Percentiles rank a stretch among this genome's conserved stretches.
phyloP scores from a whole-genome alignment of 441 rosid species.

The Adansonia gregorii region DNA sequence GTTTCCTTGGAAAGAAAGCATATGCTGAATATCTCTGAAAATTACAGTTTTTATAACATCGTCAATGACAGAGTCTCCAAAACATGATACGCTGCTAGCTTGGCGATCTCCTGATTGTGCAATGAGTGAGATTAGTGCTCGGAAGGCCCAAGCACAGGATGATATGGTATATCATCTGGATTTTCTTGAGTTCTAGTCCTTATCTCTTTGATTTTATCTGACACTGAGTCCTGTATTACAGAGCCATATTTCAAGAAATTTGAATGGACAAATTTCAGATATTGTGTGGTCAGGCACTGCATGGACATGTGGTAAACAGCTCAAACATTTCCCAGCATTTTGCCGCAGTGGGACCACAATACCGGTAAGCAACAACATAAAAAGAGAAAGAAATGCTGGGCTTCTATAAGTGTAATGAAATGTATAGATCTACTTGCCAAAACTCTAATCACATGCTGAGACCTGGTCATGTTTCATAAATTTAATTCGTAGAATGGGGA shows the following conservation, averaged over 20 bases:
- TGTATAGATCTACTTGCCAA: background rate
- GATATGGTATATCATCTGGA: constrained; percentile 34
- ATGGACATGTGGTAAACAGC: constrained; percentile 92
- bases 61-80: constrained; percentile 57
- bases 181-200: constrained; percentile 20
- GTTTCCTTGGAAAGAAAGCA: background rate
- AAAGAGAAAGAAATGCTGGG: constrained; percentile 15
- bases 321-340: constrained; percentile 89
- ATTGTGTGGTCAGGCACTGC: constrained; percentile 84
- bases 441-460: background rate
- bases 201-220: constrained; percentile 25
- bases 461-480: background rate
- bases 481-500: background rate
- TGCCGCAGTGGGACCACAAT: constrained; percentile 80
- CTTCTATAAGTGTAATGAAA: constrained; percentile 2
- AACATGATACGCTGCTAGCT: constrained; percentile 50
- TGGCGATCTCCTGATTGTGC: constrained; percentile 52
- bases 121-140: constrained; percentile 50
- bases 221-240: constrained; percentile 34
- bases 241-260: constrained; percentile 57
- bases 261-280: constrained; percentile 62
- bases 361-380: constrained; percentile 54
- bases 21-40: background rate
- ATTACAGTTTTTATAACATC: constrained; percentile 12
- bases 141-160: constrained; percentile 47